A percentile compares a stretch with the other conserved stretches of the same genome.
Evolutionary conservation across 2,329 filamentous ascomycete genomes (phyloP).

Genomic region (Ophiostoma fasciatum): DNA sequence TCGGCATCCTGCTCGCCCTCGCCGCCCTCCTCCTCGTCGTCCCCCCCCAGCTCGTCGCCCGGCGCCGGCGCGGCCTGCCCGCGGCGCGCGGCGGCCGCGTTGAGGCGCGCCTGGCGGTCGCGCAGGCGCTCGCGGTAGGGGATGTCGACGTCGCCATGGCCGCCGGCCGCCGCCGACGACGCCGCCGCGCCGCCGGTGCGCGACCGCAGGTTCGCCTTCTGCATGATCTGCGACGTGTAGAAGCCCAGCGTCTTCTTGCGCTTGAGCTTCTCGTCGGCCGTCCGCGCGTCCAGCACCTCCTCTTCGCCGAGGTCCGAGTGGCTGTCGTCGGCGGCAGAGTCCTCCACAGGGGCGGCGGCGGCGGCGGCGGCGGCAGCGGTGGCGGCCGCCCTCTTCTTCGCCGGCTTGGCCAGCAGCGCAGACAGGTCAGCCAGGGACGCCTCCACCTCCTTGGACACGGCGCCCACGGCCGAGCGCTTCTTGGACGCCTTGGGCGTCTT

Average conservation of each 20-base stretch:
- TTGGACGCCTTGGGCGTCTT: conserved; percentile 3
- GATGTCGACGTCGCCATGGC: conserved; percentile 64
- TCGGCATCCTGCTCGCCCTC: conserved; percentile 42
- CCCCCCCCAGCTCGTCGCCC: conserved; percentile 52
- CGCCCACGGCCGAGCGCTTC: conserved; percentile 23
- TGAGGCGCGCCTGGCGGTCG: conserved; percentile 74
- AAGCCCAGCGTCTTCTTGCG: conserved; percentile 90
- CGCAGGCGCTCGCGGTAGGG: conserved; percentile 78
- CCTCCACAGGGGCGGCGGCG: not conserved
- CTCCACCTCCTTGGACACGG: conserved; percentile 45
- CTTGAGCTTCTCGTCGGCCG: conserved; percentile 73
- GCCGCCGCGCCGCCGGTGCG: conserved; percentile 51
- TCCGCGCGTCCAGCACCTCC: conserved; percentile 57
- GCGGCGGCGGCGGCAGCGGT: conserved; percentile 22
- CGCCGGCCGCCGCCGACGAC: not conserved
- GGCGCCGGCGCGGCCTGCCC: conserved; percentile 50
- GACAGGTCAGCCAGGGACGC: conserved; percentile 52
- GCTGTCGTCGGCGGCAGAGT: conserved; percentile 27
- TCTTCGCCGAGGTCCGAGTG: conserved; percentile 93
- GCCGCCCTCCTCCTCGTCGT: conserved; percentile 52
- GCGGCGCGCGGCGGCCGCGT: conserved; percentile 74
- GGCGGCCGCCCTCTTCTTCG: conserved; percentile 20
- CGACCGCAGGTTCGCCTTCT: conserved; percentile 79
- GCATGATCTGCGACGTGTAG: conserved; percentile 94
- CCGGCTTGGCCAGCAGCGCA: conserved; percentile 17